Evolutionary conservation across 495 filamentous ascomycete species (phyloP), one percentile per base, ranked within the genome.

Genomic region (Immersiella caudata): DNA sequence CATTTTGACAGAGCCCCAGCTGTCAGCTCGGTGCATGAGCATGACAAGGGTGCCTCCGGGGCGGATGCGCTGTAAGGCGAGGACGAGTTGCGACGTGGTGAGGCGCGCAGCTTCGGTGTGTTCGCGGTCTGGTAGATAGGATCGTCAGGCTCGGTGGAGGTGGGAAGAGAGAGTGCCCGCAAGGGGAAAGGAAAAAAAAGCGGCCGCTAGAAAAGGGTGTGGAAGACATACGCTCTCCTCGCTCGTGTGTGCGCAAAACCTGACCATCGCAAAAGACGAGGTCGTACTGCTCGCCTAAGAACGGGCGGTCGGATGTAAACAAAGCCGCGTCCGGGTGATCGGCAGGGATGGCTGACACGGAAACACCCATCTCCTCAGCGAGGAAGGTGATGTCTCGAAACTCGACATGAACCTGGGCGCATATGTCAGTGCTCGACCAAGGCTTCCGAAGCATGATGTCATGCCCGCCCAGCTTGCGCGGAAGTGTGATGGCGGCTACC

Each of bases 1-100:
- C 8, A 84, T 56, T 20, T 72, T 54, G 16, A 81, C 71, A 1
- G 80, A 80, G 51, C 78, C 65, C 74, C 71, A 79, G 0, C 73
- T 68, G 26, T 87, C 84, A 29, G 82, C 55, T 60, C 81, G 83
- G 70, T 88, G 84, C 2, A 87, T 67, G 3, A 87, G 77, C 0
- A 84, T 68, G 6, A 89, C 65, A 68, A 88, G 75, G 0, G 78
- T 83, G 0, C 83, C 84, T 1, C 81, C 80, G 0, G 74, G 66
- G 50, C 67, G 70, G 57, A 88, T 70, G 58, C 82, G 78, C 59
- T 83, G 71, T 1, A 88, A 72, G 4, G 71, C 84, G 20, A 88
- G 71, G 25, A 80, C 79, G 12, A 88, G 75, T 70, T 88, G 83
- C 0, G 80, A 70, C 6, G 73, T 50, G 0, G 63, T 65, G 26